Conservation (phyloP, 1,284 basidiomycete species). For the Fistulina hepatica region DNA sequence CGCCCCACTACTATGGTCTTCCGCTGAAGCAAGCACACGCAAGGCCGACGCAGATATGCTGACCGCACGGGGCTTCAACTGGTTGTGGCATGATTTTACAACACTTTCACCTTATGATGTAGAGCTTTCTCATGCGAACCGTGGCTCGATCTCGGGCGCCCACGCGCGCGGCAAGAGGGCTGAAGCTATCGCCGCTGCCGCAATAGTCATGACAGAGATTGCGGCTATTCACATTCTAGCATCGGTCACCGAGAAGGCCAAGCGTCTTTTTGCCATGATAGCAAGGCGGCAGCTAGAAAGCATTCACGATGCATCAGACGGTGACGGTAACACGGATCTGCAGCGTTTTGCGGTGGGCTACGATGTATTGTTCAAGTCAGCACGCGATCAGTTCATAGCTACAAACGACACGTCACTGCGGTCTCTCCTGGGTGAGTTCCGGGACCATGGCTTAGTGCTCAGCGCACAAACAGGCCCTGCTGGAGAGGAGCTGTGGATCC, state of each 20-base stretch:
- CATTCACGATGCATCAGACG: constrained; percentile 33
- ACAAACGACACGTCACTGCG: constrained; percentile 77
- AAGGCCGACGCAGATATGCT: constrained; percentile 28
- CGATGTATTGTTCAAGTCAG: constrained; percentile 50
- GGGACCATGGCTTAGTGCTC: constrained; percentile 77
- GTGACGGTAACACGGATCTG: constrained; percentile 24
- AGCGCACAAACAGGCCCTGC: constrained; percentile 32
- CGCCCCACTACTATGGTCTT: constrained; percentile 67
- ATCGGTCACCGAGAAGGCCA: constrained; percentile 79
- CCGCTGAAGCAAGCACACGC: constrained; percentile 45
- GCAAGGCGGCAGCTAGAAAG: constrained; percentile 53
- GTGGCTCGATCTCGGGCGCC: constrained; percentile 49
- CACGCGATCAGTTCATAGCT: constrained; percentile 75
- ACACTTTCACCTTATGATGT: constrained; percentile 74
- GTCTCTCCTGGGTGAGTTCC: constrained; percentile 77
- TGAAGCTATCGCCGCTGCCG: constrained; percentile 22
- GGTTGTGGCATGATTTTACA: constrained; percentile 83
- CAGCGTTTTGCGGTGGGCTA: constrained; percentile 49
- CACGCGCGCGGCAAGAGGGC: constrained; percentile 29
- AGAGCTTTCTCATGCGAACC: constrained; percentile 62
- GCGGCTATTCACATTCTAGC: constrained; percentile 77
- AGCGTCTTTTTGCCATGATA: constrained; percentile 65
- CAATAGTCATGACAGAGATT: constrained; percentile 57
- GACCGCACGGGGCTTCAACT: constrained; percentile 54
- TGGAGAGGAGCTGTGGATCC: constrained; percentile 71